phyloP scores from a whole-genome alignment of 1,139 yeast species.

The Candida freyschussii region DNA sequence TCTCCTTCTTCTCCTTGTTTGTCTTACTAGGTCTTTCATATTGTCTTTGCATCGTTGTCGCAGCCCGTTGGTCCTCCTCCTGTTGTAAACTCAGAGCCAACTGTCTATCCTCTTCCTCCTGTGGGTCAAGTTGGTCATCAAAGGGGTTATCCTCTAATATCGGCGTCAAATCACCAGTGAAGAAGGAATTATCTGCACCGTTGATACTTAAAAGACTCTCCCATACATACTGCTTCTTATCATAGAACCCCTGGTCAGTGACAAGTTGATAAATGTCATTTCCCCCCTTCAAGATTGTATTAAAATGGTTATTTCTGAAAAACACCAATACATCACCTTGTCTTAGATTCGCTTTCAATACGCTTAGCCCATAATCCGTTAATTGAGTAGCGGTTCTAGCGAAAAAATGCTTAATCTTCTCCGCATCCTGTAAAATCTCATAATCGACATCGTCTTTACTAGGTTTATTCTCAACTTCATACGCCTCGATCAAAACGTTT shows the following conservation, averaged over 20 bases:
- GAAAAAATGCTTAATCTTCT: constrained; percentile 28
- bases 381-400: constrained; percentile 61
- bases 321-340: constrained; percentile 54
- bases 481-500: constrained; percentile 33
- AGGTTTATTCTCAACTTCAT: constrained; percentile 26
- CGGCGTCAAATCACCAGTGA: constrained; percentile 55
- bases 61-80: constrained; percentile 55
- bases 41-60: constrained; percentile 40
- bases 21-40: constrained; percentile 12
- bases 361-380: constrained; percentile 55
- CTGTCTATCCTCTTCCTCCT: constrained; percentile 7
- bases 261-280: constrained; percentile 54
- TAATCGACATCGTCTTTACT: constrained; percentile 18
- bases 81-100: constrained; percentile 28
- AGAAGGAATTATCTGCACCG: constrained; percentile 65
- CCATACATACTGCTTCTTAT: constrained; percentile 60
- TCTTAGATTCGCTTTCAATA: constrained; percentile 37
- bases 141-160: constrained; percentile 24
- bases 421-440: constrained; percentile 28
- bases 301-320: constrained; percentile 83
- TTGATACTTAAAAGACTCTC: constrained; percentile 61
- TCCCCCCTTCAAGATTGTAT: constrained; percentile 54
- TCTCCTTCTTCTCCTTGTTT: constrained; percentile 10
- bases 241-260: constrained; percentile 64
- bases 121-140: constrained; percentile 11